phyloP scores from a whole-genome alignment of 148 eudicot genomes.

The Linanthus parryae region DNA sequence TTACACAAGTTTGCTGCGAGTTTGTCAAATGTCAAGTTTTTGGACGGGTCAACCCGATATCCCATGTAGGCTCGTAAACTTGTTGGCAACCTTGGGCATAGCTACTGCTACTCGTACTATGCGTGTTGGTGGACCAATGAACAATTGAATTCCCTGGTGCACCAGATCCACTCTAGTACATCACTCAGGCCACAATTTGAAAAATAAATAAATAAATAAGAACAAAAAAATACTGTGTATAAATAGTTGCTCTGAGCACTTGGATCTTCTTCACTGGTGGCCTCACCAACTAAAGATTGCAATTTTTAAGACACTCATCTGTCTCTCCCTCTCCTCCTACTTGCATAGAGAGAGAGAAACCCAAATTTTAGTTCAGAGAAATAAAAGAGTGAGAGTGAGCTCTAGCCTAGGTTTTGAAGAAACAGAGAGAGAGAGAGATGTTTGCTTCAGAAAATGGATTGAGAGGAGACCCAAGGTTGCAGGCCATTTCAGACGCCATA shows the following conservation, averaged over 20 bases:
- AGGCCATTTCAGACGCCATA: conserved; percentile 77
- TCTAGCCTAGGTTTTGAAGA: too few relatives aligned
- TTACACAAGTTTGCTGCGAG: too few relatives aligned
- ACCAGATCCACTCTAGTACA: too few relatives aligned
- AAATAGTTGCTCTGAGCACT: conserved; percentile 22
- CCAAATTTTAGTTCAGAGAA: neutral
- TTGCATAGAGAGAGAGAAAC: conserved; percentile 4
- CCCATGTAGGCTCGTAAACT: too few relatives aligned
- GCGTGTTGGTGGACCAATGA: too few relatives aligned
- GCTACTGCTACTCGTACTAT: too few relatives aligned
- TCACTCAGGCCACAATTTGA: neutral
- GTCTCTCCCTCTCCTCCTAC: neutral
- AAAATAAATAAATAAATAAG: neutral
- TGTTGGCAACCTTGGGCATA: too few relatives aligned
- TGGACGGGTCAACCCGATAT: too few relatives aligned
- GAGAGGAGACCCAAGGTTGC: conserved; percentile 79
- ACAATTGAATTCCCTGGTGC: too few relatives aligned
- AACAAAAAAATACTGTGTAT: conserved; percentile 10
- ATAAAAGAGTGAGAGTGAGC: too few relatives aligned
- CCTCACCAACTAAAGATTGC: conserved; percentile 20
- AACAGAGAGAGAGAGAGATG: conserved; percentile 32
- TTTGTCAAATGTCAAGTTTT: too few relatives aligned
- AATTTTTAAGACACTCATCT: conserved; percentile 1
- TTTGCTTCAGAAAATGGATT: conserved; percentile 86
- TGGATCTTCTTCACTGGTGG: conserved; percentile 30